Evolutionary conservation across 495 filamentous ascomycete genomes (phyloP).

Genomic region (Penicillium egyptiacum): DNA sequence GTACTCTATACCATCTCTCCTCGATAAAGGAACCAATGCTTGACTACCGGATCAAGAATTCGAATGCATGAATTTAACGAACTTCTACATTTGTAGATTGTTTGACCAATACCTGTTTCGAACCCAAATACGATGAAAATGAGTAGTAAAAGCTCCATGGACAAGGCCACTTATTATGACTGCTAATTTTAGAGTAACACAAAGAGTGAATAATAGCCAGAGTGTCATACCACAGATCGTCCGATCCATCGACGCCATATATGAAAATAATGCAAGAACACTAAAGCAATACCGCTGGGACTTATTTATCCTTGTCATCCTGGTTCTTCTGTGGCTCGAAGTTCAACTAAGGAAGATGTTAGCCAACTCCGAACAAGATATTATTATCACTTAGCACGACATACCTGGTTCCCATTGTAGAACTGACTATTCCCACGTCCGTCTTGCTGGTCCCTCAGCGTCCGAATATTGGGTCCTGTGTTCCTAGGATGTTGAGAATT

Average conservation of each 20-base stretch:
- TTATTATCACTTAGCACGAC: slow-evolving; percentile 21
- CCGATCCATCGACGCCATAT: neutral
- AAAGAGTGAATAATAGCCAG: neutral
- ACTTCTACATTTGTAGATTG: neutral
- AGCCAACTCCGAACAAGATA: neutral
- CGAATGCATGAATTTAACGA: slow-evolving; percentile 8
- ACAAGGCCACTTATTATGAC: neutral
- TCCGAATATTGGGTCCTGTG: slow-evolving; percentile 49
- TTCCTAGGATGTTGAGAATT: slow-evolving; percentile 19
- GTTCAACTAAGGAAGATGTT: slow-evolving; percentile 54
- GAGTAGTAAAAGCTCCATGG: neutral
- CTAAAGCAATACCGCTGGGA: neutral
- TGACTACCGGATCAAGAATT: slow-evolving; percentile 9
- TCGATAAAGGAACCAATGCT: slow-evolving; percentile 20
- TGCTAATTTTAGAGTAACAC: neutral
- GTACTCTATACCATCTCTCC: slow-evolving; percentile 36
- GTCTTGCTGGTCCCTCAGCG: slow-evolving; percentile 55
- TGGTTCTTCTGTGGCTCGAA: slow-evolving; percentile 69
- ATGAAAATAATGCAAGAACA: slow-evolving; percentile 3
- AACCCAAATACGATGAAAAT: neutral
- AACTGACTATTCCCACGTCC: slow-evolving; percentile 60
- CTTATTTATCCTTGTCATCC: slow-evolving; percentile 43
- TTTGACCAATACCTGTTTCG: neutral
- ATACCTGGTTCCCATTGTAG: slow-evolving; percentile 88
- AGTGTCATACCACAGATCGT: slow-evolving; percentile 2